Percentiles rank a stretch among this genome's conserved stretches.
phyloP scores from a whole-genome alignment of 1,139 yeast species.

The Scheffersomyces illinoinensis region DNA sequence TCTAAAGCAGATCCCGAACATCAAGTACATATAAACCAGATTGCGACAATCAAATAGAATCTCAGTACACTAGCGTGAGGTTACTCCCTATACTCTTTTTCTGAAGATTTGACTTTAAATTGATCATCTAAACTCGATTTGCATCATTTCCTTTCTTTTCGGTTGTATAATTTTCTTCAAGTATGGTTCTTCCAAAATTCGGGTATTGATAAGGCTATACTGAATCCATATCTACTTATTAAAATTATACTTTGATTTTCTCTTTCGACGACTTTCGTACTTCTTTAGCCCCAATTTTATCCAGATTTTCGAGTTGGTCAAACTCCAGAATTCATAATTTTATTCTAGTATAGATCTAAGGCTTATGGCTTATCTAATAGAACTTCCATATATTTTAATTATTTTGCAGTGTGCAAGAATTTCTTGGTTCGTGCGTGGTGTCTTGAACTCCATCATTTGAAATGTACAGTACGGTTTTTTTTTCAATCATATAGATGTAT shows the following conservation, averaged over 20 bases:
- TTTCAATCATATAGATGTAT: no score
- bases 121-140: not conserved
- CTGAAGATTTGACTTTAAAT: not conserved
- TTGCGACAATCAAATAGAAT: no score
- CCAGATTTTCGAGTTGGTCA: not conserved
- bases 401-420: not conserved
- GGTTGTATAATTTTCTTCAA: not conserved
- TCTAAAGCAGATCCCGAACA: no score
- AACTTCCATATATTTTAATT: no score
- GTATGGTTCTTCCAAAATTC: not conserved
- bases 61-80: no score
- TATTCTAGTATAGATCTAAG: not conserved
- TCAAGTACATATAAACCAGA: no score
- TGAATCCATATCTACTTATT: not conserved
- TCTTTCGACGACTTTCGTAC: not conserved
- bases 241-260: not conserved
- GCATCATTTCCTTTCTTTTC: not conserved
- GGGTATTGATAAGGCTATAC: not conserved
- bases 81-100: not conserved
- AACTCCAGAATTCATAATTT: not conserved
- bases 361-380: not conserved
- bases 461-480: no score
- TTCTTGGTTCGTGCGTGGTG: not conserved
- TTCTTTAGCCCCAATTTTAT: no score
- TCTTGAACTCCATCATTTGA: no score